Conservation (phyloP, 2,329 filamentous ascomycete species). For the Hypomyces perniciosus region DNA sequence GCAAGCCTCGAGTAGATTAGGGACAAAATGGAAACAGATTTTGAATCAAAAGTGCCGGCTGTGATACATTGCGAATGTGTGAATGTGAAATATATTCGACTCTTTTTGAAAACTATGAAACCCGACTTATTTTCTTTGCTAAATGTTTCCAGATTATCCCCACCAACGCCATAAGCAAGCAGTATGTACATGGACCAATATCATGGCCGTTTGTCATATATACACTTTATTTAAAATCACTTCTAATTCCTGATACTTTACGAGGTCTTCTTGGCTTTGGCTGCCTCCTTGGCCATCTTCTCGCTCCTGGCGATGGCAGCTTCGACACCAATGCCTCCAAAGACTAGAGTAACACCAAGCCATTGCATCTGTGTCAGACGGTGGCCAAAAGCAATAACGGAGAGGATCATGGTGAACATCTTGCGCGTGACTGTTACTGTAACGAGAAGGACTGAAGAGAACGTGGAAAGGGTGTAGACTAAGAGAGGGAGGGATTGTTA, state of each 20-base stretch:
- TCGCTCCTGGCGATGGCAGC: constrained; percentile 73
- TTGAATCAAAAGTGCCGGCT: neutral
- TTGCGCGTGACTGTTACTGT: constrained; percentile 97
- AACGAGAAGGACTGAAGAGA: constrained; percentile 85
- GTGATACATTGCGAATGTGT: neutral
- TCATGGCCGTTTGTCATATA: neutral
- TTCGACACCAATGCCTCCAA: constrained; percentile 91
- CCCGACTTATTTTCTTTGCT: neutral
- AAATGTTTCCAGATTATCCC: neutral
- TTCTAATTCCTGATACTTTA: constrained; percentile 10
- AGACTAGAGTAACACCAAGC: constrained; percentile 86
- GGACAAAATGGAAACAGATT: neutral
- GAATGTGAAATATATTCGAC: neutral
- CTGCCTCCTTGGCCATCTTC: constrained; percentile 73
- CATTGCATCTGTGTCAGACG: constrained; percentile 82
- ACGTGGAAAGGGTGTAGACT: constrained; percentile 89
- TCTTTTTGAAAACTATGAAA: neutral
- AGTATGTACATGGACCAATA: constrained; percentile 1
- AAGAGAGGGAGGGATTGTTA: constrained; percentile 1
- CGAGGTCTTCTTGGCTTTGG: constrained; percentile 41
- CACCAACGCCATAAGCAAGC: constrained; percentile 2
- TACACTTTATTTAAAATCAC: neutral
- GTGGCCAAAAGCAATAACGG: constrained; percentile 91
- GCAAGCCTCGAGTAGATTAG: neutral
- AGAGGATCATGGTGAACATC: constrained; percentile 98